Base-by-base conservation (phyloP, 78 protist genomes). In the slime mould (Dictyostelium discoideum) region DNA sequence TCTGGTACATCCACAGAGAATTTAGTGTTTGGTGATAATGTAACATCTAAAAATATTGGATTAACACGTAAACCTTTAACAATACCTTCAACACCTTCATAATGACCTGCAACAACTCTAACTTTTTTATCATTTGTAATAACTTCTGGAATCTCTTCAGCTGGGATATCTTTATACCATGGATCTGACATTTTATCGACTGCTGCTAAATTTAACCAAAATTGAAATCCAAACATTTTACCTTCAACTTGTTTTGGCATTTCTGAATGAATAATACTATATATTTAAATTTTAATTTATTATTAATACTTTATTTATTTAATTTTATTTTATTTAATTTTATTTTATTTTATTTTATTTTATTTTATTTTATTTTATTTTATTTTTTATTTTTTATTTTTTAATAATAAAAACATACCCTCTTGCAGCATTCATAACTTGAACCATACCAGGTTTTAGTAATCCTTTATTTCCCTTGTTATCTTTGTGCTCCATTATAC, bases 351-450 rank as follows among this genome's bases (percentile, higher is more conserved):
- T 32, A 32, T 32, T 32, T 32, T 32, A 32, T 32, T 32, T 32
- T 32, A 1, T 32, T 32, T 32, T 32, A 32, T 32, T 32, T 32
- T n/a, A n/a, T n/a, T 32, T 32, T 32, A 32, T 32, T 32, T 5
- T 54, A 54, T 54, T 14, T 54, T 54, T 54, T 54, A 16, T 54
- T 16, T 54, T 54, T 54, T 16, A 14, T 54, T 54, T 54, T 54
- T 16, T 14, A 16, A 4, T 54, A 54, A 1, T 16, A 54, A 16
- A 54, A 54, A 54, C 46, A 42, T 54, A 54, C 65, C 98, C 98
- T 26, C 74, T 40, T 32, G 92, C 98, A 2, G 98, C 98, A 20
- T 96, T 96, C 98, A 97, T 96, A 98, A 98, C 96, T 74, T 97
- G 98, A 14, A 92, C 92, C 6, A 40, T 16, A 22, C 96, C 96